Conservation (phyloP, 1,284 basidiomycete genomes). For the Omphalotus olearius region DNA sequence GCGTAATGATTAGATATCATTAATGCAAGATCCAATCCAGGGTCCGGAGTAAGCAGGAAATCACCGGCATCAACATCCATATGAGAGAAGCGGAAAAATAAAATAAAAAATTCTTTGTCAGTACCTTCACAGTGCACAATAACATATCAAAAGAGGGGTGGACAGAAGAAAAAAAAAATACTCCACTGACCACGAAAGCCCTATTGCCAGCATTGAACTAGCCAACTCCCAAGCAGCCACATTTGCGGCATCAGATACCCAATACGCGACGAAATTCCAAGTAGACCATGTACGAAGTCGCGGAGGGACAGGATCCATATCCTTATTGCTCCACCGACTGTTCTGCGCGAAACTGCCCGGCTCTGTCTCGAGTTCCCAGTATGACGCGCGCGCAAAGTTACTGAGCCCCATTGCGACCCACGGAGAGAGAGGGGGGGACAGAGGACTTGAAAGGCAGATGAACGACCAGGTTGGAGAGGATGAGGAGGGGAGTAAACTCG, state of each 20-base stretch:
- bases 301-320: constrained; percentile 69
- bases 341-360: constrained; percentile 48
- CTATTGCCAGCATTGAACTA: constrained; percentile 62
- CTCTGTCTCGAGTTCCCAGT: constrained; percentile 44
- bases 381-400: too few species aligned
- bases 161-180: neutral
- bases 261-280: constrained; percentile 59
- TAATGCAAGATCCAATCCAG: neutral
- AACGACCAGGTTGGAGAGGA: too few species aligned
- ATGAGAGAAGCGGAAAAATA: neutral
- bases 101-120: neutral
- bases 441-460: too few species aligned
- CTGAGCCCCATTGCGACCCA: too few species aligned
- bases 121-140: neutral
- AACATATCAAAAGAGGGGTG: neutral
- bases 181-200: constrained; percentile 51
- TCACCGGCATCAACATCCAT: neutral
- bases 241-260: constrained; percentile 61
- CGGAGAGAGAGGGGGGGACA: too few species aligned
- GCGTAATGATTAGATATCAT: too few species aligned
- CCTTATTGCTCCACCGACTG: constrained; percentile 63
- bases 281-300: constrained; percentile 59
- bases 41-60: constrained; percentile 1
- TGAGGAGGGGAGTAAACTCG: too few species aligned
- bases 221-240: constrained; percentile 43